Percentiles rank a stretch among this genome's conserved stretches.
Evolutionary conservation across 495 filamentous ascomycete species (phyloP).

Genomic region (Melanomma pulvis-pyrius): DNA sequence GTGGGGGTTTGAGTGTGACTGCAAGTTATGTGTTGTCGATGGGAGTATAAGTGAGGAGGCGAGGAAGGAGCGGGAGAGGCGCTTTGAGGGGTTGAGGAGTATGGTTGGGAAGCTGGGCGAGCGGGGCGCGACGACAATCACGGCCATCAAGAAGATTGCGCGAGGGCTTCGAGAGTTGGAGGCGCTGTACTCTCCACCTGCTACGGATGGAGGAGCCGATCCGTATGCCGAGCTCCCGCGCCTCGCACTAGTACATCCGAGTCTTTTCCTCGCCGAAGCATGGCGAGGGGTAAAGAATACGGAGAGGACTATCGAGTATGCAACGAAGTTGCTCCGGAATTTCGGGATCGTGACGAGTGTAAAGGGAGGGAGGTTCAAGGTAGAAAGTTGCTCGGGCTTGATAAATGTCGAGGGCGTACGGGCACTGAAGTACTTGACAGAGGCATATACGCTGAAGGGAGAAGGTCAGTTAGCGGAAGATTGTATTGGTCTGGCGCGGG

Average conservation of each 20-base stretch:
- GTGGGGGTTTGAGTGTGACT: slow-evolving; percentile 31
- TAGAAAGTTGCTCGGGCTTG: slow-evolving; percentile 36
- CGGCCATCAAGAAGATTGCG: slow-evolving; percentile 30
- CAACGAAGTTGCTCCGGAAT: slow-evolving; percentile 47
- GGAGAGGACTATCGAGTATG: slow-evolving; percentile 46
- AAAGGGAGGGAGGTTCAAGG: slow-evolving; percentile 32
- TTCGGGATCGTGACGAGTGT: slow-evolving; percentile 48
- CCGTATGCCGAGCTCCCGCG: slow-evolving; percentile 46
- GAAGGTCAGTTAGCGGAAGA: slow-evolving; percentile 38
- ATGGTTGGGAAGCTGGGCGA: slow-evolving; percentile 17
- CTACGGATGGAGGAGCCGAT: not conserved
- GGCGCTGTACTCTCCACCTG: slow-evolving; percentile 11
- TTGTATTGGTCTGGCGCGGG: slow-evolving; percentile 43
- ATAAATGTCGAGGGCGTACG: slow-evolving; percentile 49
- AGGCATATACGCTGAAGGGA: slow-evolving; percentile 43
- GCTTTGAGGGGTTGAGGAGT: slow-evolving; percentile 26
- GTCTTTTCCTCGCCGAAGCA: slow-evolving; percentile 50
- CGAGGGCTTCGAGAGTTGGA: slow-evolving; percentile 10
- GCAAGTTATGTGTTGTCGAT: slow-evolving; percentile 17
- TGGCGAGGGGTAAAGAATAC: slow-evolving; percentile 46
- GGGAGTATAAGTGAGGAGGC: not conserved
- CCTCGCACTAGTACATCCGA: slow-evolving; percentile 50
- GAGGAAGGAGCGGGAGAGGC: not conserved
- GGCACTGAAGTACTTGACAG: slow-evolving; percentile 45
- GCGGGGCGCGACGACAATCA: slow-evolving; percentile 9